Evolutionary conservation across 1,284 basidiomycete genomes (phyloP).

Genomic region (Chalciporus sp.): DNA sequence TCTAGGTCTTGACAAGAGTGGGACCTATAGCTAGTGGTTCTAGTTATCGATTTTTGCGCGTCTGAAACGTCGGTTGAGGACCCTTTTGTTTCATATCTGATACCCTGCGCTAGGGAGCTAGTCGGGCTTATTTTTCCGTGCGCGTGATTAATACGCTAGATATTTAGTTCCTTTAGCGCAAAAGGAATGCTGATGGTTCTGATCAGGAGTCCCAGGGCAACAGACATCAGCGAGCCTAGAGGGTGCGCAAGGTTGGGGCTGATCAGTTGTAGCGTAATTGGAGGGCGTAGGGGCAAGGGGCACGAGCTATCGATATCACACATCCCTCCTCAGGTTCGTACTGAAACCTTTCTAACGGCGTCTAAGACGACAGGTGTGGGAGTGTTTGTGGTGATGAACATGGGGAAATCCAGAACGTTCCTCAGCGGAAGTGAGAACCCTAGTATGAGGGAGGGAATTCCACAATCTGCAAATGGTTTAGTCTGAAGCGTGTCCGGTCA

Average conservation of each 20-base stretch:
- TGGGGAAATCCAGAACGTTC: constrained; percentile 14
- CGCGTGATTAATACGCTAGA: too few relatives aligned
- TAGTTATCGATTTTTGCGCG: too few relatives aligned
- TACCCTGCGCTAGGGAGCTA: too few relatives aligned
- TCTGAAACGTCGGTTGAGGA: too few relatives aligned
- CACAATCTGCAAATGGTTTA: constrained; percentile 22
- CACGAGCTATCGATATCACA: not conserved
- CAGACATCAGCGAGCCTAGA: not conserved
- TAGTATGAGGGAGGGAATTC: constrained; percentile 7
- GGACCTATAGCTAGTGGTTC: too few relatives aligned
- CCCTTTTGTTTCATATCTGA: too few relatives aligned
- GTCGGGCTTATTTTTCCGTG: too few relatives aligned
- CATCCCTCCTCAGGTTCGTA: not conserved
- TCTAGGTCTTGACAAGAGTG: too few relatives aligned
- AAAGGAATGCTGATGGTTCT: too few relatives aligned
- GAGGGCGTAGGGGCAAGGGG: not conserved
- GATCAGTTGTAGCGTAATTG: constrained; percentile 5
- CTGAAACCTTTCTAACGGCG: constrained; percentile 1
- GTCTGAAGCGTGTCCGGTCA: constrained; percentile 8
- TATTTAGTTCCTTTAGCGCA: too few relatives aligned
- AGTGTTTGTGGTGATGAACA: constrained; percentile 9
- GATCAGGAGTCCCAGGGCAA: not conserved
- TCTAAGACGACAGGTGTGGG: constrained; percentile 20
- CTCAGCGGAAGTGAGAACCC: not conserved
- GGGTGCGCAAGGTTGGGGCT: not conserved